Conservation (phyloP, 2,329 filamentous ascomycete species). For the Apiospora arundinis region DNA sequence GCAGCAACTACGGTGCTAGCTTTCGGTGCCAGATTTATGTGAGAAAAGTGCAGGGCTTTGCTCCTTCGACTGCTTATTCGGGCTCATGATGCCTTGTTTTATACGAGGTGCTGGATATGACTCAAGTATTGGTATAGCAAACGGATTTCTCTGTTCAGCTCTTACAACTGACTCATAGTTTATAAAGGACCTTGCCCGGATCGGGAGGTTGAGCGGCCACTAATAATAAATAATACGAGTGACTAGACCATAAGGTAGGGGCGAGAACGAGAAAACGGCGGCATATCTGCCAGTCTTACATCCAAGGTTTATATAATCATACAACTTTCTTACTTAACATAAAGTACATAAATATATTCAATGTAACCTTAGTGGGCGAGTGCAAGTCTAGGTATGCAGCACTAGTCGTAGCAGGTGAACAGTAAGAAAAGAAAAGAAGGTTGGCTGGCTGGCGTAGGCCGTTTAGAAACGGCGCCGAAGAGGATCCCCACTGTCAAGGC, state of each 20-base stretch:
- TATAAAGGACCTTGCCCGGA: background rate
- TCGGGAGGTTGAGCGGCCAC: background rate
- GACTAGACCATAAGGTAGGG: background rate
- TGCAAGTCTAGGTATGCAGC: background rate
- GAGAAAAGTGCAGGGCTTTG: background rate
- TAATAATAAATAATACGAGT: background rate
- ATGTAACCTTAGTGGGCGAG: background rate
- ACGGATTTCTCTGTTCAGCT: background rate
- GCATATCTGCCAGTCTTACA: background rate
- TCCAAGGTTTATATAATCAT: background rate
- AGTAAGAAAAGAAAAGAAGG: too few species aligned
- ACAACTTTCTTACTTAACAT: too few species aligned
- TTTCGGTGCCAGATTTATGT: background rate
- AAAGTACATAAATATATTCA: too few species aligned
- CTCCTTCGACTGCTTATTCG: background rate
- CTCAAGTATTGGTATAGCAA: background rate
- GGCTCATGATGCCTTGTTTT: background rate
- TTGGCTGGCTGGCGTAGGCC: too few species aligned
- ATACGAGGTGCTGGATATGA: background rate
- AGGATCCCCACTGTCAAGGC: too few species aligned
- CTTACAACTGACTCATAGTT: constrained; percentile 1
- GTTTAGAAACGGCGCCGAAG: too few species aligned
- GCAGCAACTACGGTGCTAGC: background rate
- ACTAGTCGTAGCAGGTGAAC: too few species aligned
- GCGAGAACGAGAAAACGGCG: background rate